A percentile compares a stretch with the other conserved stretches of the same genome.
Conservation (phyloP, 805 yeast genomes). For the Suhomyces sp. region DNA sequence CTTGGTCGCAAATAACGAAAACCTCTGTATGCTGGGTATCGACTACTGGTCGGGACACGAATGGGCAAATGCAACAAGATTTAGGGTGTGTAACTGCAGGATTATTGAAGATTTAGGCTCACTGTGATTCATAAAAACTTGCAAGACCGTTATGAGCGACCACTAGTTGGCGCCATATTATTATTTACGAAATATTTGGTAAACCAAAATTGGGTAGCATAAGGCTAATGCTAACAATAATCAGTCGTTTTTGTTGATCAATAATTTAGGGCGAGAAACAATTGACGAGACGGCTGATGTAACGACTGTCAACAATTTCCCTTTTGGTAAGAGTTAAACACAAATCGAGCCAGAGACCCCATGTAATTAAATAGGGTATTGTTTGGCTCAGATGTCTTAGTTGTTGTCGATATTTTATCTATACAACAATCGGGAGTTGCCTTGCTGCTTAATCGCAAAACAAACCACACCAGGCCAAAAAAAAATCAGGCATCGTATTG, state of each 20-base stretch:
- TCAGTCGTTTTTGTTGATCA: not conserved
- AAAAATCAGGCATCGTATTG: not conserved
- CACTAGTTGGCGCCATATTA: not conserved
- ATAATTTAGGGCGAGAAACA: not conserved
- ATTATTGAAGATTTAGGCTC: not conserved
- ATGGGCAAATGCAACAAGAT: not conserved
- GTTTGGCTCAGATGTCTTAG: not conserved
- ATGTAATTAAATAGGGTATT: not conserved
- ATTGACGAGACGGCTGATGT: not conserved
- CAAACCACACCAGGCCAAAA: not conserved
- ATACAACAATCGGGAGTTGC: not conserved
- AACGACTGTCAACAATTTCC: not conserved
- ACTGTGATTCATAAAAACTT: not conserved
- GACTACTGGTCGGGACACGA: not conserved
- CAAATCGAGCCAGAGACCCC: not conserved
- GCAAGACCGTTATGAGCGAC: not conserved
- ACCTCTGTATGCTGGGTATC: not conserved
- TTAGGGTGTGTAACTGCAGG: not conserved
- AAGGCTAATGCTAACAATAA: not conserved
- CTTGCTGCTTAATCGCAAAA: not conserved
- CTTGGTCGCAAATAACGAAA: not conserved
- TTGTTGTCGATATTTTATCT: not conserved
- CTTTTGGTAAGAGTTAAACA: not conserved
- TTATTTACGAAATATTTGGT: not conserved
- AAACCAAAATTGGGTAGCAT: not conserved